Conservation (phyloP, 75 land plant species). For the Larix kaempferi region DNA sequence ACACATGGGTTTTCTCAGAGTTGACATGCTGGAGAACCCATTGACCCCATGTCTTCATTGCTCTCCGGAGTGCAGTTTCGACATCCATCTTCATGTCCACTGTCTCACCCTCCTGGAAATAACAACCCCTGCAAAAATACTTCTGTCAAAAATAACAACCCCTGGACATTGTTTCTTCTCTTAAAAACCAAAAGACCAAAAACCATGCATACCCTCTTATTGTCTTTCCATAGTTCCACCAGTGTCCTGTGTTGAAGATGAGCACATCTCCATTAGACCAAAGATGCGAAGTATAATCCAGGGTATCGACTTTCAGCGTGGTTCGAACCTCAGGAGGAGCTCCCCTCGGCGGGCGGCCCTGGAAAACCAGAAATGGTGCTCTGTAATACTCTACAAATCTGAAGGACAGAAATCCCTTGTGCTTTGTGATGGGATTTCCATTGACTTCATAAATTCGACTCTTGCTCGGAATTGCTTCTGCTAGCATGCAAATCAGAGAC, state of each 20-base stretch:
- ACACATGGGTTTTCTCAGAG: constrained; percentile 36
- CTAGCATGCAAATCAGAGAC: constrained; percentile 83
- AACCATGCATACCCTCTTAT: constrained; percentile 43
- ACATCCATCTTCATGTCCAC: constrained; percentile 59
- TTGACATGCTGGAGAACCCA: constrained; percentile 41
- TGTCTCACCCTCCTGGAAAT: constrained; percentile 51
- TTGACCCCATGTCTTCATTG: constrained; percentile 54
- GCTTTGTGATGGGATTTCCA: constrained; percentile 78
- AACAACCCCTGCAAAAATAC: constrained; percentile 45
- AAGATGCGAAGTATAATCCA: constrained; percentile 40
- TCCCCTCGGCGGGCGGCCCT: constrained; percentile 42
- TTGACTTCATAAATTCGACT: constrained; percentile 57
- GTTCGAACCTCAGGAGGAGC: constrained; percentile 27
- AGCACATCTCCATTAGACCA: constrained; percentile 68
- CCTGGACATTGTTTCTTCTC: neutral
- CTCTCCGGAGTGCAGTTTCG: constrained; percentile 48
- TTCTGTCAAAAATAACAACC: neutral
- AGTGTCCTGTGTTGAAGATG: constrained; percentile 77
- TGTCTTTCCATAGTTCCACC: constrained; percentile 82
- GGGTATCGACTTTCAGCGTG: constrained; percentile 44
- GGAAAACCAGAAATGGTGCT: constrained; percentile 55
- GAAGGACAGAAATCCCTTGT: constrained; percentile 66
- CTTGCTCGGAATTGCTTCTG: constrained; percentile 56
- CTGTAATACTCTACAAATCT: constrained; percentile 79
- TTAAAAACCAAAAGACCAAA: constrained; percentile 7